These are phyloP conservation scores for Vitellaria paradoxa DNA, from an alignment of 179 eudicot genomes.

Conservation along the genomic window DNA sequence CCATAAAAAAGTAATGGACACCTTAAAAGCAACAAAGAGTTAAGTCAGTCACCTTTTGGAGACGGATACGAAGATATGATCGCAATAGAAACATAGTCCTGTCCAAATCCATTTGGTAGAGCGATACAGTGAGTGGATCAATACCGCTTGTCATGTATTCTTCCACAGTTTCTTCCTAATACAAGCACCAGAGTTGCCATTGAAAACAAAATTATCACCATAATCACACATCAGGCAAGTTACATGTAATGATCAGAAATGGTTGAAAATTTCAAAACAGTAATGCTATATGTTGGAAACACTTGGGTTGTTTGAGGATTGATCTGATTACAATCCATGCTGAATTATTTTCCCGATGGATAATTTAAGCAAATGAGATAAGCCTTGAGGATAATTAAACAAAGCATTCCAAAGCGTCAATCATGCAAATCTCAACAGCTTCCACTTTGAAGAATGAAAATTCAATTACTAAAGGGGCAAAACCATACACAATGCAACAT, in stretches of 20 bases:
- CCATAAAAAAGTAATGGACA: background rate
- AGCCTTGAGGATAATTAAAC: background rate
- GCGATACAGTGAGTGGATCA: slow-evolving; percentile 72
- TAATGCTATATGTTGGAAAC: too few relatives aligned
- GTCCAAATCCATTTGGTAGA: slow-evolving; percentile 89
- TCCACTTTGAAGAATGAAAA: background rate
- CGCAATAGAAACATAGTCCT: slow-evolving; percentile 74
- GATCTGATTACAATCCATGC: background rate
- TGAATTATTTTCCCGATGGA: background rate
- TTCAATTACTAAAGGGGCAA: too few relatives aligned
- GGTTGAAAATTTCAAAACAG: too few relatives aligned
- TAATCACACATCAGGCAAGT: background rate
- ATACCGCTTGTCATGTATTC: slow-evolving; percentile 50
- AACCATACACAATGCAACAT: too few relatives aligned
- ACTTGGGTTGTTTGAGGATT: background rate
- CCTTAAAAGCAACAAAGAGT: background rate
- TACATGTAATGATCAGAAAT: background rate
- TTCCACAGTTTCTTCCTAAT: slow-evolving; percentile 76
- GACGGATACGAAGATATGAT: slow-evolving; percentile 85
- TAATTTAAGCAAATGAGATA: background rate
- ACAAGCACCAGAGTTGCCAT: slow-evolving; percentile 10
- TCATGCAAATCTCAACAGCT: background rate
- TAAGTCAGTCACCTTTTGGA: slow-evolving; percentile 62
- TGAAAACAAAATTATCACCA: background rate
- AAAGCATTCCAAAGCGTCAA: background rate